Percentiles rank a stretch among this genome's conserved stretches.
phyloP scores from a whole-genome alignment of 2,329 filamentous ascomycete species.

The Exophiala bonariae region DNA sequence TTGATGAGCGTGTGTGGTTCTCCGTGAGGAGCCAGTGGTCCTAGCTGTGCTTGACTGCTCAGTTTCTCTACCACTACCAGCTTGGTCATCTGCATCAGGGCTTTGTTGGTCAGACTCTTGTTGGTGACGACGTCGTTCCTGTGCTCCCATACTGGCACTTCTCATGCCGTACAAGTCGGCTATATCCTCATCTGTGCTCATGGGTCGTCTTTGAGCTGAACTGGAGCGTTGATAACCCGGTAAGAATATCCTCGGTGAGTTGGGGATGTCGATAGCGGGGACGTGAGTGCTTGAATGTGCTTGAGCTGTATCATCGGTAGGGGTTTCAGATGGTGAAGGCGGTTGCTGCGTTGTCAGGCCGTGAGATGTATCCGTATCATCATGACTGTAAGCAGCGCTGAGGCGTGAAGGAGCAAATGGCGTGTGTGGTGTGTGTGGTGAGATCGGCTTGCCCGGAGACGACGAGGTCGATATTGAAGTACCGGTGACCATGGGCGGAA shows the following conservation, averaged over 20 bases:
- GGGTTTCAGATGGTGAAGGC: slow-evolving; percentile 36
- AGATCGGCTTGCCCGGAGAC: slow-evolving; percentile 86
- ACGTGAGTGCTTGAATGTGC: slow-evolving; percentile 37
- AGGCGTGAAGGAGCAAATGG: slow-evolving; percentile 92
- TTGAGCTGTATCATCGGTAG: slow-evolving; percentile 35
- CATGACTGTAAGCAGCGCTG: slow-evolving; percentile 69
- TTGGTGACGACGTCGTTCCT: slow-evolving; percentile 17
- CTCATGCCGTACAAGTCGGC: slow-evolving; percentile 48
- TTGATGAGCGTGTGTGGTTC: slow-evolving; percentile 14
- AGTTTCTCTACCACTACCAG: neutral
- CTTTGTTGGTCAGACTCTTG: slow-evolving; percentile 6
- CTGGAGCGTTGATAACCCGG: slow-evolving; percentile 45
- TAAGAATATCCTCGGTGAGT: slow-evolving; percentile 43
- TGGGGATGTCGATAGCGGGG: slow-evolving; percentile 50
- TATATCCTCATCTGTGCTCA: slow-evolving; percentile 39
- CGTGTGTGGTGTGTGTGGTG: slow-evolving; percentile 86
- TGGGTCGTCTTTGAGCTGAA: slow-evolving; percentile 40
- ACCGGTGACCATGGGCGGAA: slow-evolving; percentile 60
- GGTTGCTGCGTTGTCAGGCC: slow-evolving; percentile 30
- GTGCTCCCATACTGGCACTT: slow-evolving; percentile 46
- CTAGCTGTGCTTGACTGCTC: neutral
- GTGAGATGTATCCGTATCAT: slow-evolving; percentile 36
- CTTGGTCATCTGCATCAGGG: slow-evolving; percentile 5
- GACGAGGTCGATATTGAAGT: slow-evolving; percentile 81
- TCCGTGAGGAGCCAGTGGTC: slow-evolving; percentile 8